These are phyloP conservation scores for Chondrus crispus DNA, from an alignment of 23 red algal species.

Conservation along the genomic window DNA sequence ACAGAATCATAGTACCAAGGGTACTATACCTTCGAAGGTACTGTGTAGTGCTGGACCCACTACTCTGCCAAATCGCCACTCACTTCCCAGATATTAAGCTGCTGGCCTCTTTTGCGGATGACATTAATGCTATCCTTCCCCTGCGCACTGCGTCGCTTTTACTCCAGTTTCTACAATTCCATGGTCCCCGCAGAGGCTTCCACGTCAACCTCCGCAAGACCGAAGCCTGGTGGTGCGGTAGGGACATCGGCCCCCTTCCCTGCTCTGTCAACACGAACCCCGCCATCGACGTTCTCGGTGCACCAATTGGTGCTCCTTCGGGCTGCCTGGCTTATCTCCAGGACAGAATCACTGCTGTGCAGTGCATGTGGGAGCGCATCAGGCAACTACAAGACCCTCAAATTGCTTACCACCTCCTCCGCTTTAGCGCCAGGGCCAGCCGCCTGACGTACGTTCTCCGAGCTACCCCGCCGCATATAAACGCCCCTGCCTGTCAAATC, in stretches of 20 bases:
- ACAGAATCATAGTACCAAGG: too few relatives aligned
- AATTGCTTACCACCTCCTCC: neutral
- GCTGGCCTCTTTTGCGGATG: neutral
- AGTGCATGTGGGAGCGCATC: neutral
- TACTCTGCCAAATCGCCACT: too few relatives aligned
- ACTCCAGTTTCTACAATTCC: neutral
- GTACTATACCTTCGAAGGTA: too few relatives aligned
- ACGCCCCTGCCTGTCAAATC: neutral
- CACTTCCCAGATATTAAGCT: too few relatives aligned
- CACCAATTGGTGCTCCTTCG: neutral
- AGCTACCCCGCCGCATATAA: conserved; percentile 19
- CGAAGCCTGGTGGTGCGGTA: neutral
- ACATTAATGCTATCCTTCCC: neutral
- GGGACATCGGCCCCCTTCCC: neutral
- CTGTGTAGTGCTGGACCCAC: too few relatives aligned
- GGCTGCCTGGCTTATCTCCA: neutral
- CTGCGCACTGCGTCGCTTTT: neutral
- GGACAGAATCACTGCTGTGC: neutral
- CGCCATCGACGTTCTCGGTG: neutral
- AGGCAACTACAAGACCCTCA: neutral
- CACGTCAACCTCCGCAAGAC: neutral
- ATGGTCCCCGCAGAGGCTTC: neutral
- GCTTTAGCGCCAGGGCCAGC: neutral
- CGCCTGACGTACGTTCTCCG: neutral
- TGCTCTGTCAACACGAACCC: neutral